A percentile compares a stretch with the other conserved stretches of the same genome.
Conservation (phyloP, 495 filamentous ascomycete genomes). For the Neurospora sp. region DNA sequence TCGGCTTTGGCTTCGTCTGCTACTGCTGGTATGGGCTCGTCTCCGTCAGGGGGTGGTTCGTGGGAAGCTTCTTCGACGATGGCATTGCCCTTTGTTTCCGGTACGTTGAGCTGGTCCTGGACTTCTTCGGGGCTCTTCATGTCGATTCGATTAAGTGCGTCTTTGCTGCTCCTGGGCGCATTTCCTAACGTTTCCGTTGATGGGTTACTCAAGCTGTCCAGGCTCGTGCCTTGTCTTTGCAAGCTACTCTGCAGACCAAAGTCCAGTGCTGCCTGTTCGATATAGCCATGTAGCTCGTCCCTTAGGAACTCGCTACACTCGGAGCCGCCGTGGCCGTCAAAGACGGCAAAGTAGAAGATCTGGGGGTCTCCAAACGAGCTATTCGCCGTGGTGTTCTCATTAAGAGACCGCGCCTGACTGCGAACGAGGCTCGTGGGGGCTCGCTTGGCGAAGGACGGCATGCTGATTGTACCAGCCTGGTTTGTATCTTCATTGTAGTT, state of each 20-base stretch:
- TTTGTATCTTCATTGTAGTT: constrained; percentile 88
- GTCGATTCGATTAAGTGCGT: constrained; percentile 23
- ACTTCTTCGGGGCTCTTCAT: constrained; percentile 30
- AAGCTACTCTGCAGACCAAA: constrained; percentile 71
- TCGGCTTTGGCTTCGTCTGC: constrained; percentile 36
- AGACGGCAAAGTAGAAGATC: constrained; percentile 93
- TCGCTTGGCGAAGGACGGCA: constrained; percentile 84
- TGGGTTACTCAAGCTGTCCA: background rate
- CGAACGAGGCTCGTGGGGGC: constrained; percentile 58
- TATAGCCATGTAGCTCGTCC: constrained; percentile 75
- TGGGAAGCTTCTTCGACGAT: constrained; percentile 17
- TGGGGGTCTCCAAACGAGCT: constrained; percentile 79
- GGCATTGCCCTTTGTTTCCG: constrained; percentile 17
- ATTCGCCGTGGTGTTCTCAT: constrained; percentile 53
- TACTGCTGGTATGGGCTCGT: constrained; percentile 20
- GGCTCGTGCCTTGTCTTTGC: constrained; percentile 15
- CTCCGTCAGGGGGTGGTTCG: constrained; percentile 19
- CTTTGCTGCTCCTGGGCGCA: constrained; percentile 1
- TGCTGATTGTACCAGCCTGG: constrained; percentile 86
- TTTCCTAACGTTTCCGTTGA: constrained; percentile 3
- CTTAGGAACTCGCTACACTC: constrained; percentile 83
- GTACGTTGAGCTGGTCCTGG: constrained; percentile 18
- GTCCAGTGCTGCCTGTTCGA: constrained; percentile 64
- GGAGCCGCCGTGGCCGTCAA: constrained; percentile 88
- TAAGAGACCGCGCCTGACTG: constrained; percentile 28